These are phyloP conservation scores for Penicillium paxilli DNA, from an alignment of 495 filamentous ascomycete species.

Conservation along the genomic window DNA sequence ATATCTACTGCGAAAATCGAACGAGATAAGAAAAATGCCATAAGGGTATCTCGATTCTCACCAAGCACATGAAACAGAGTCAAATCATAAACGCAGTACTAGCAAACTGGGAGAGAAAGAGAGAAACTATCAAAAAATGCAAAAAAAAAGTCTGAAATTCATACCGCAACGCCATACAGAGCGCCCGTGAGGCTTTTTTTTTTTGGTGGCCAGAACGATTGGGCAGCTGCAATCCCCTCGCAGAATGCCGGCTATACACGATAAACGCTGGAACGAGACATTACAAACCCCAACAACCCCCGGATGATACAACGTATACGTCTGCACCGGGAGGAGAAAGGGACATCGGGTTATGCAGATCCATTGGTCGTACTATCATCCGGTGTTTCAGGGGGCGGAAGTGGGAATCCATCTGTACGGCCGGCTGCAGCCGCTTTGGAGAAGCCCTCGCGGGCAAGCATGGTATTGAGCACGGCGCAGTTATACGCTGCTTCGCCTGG, in stretches of 20 bases:
- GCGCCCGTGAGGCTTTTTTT: constrained; percentile 23
- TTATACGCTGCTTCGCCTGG: constrained; percentile 87
- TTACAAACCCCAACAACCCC: constrained; percentile 1
- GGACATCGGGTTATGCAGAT: background rate
- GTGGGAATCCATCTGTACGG: constrained; percentile 46
- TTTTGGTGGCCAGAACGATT: background rate
- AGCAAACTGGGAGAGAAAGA: background rate
- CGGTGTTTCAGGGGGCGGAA: constrained; percentile 36
- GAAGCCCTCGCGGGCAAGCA: constrained; percentile 80
- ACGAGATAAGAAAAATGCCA: constrained; percentile 2
- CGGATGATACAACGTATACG: background rate
- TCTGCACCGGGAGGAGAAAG: background rate
- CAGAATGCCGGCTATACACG: constrained; percentile 20
- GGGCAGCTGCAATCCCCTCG: background rate
- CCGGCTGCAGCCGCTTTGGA: constrained; percentile 41
- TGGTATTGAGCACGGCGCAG: constrained; percentile 83
- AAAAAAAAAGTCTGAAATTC: constrained; percentile 18
- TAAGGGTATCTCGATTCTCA: constrained; percentile 26
- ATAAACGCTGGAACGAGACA: constrained; percentile 14
- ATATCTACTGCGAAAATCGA: background rate
- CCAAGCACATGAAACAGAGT: background rate
- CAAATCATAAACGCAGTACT: background rate
- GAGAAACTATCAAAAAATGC: constrained; percentile 11
- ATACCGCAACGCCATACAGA: constrained; percentile 28
- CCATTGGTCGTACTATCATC: constrained; percentile 23